Evolutionary conservation across 306 rosid species (phyloP), one percentile per base, ranked within the genome.

Genomic region (Castanea mollissima): DNA sequence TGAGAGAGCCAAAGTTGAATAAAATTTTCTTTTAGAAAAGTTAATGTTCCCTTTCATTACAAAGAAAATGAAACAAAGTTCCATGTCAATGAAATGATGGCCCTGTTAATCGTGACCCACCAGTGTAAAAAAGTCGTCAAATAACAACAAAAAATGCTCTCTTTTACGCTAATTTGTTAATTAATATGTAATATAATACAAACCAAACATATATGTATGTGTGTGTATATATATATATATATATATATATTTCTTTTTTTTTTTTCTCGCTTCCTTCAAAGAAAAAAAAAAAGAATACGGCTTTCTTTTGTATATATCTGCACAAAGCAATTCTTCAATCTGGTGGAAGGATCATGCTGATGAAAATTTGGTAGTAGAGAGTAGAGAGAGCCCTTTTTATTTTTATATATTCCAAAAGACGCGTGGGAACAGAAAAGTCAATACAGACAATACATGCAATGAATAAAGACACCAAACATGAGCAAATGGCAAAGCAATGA

Each of bases 1-100:
- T 41, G 79, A 59, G 46, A 64, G 80, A 51, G 62, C 84, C 85
- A 80, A 78, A 73, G 64, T 71, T 79, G 83, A 79, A 83, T 70
- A 41, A 8, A 41, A 77, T 34, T 68, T 69, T 41, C 62, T 34
- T 35, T 34, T 29, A 54, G 34, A 32, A 54, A 73, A 35, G 51
- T 62, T 27, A 8, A 59, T 35, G 29, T 60, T 38, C 18, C 54
- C 55, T 38, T 78, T 23, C 70, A 31, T 68, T 20, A 34, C 9
- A 27, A n/a, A 27, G 23, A 76, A 52, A 52, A 25, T 12, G 8
- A 21, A 29, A 16, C 70, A 64, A 29, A 32, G 38, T 29, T 32
- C 12, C 51, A 19, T 67, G 25, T 35, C 51, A 14, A 67, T 34
- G 25, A 14, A 34, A 67, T 23, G 29, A 21, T 34, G 52, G 29